These are phyloP conservation scores for Cyclotella atomus DNA, from an alignment of 108 stramenopile genomes.

Conservation along the genomic window DNA sequence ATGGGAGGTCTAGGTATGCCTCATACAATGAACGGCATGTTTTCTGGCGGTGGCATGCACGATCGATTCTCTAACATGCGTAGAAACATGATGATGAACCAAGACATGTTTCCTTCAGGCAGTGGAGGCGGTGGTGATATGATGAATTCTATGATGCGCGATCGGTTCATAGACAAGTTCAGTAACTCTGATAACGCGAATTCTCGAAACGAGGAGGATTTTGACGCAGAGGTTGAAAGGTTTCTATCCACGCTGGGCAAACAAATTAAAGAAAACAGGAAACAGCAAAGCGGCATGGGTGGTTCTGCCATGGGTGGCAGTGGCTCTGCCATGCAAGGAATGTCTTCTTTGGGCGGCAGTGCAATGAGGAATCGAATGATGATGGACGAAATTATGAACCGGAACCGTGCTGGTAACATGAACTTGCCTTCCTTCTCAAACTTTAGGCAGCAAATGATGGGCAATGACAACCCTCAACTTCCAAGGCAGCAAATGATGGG, in stretches of 20 bases:
- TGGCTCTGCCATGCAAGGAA: background rate
- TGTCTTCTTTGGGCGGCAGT: background rate
- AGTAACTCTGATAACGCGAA: background rate
- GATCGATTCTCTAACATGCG: background rate
- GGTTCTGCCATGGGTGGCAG: background rate
- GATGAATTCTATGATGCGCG: slow-evolving; percentile 9
- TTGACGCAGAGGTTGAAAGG: slow-evolving; percentile 33
- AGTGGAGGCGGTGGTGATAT: background rate
- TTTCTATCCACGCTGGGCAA: slow-evolving; percentile 29
- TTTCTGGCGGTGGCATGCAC: slow-evolving; percentile 9
- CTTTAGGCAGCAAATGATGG: background rate
- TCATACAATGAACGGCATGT: background rate
- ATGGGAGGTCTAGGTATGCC: no score
- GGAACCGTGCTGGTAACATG: background rate
- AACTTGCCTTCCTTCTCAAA: background rate
- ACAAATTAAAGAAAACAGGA: slow-evolving; percentile 19
- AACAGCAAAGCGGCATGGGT: background rate
- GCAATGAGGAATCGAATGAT: slow-evolving; percentile 8
- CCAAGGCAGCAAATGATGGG: slow-evolving; percentile 8
- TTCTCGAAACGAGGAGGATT: slow-evolving; percentile 14
- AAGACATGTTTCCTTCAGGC: background rate
- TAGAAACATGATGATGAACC: background rate
- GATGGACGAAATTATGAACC: background rate
- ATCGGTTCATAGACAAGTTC: slow-evolving; percentile 14
- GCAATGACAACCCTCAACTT: slow-evolving; percentile 8